Conservation (phyloP, 306 rosid genomes). For the Glycine soja region DNA sequence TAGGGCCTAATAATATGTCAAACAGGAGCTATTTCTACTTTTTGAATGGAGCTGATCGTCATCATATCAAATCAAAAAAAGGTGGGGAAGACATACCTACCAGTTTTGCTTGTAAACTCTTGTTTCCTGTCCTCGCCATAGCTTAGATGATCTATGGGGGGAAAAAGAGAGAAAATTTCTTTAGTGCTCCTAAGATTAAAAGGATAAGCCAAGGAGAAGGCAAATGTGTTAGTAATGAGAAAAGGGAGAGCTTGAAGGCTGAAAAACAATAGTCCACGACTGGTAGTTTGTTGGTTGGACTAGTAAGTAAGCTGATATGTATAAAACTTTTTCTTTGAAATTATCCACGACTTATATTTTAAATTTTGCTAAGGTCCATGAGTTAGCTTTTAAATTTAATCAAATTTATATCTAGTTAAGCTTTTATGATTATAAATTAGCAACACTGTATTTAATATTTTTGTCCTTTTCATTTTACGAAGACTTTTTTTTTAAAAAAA, state of each 20-base stretch:
- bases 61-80: background rate
- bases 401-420: background rate
- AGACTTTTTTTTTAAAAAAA: background rate
- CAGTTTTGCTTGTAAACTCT: conserved; percentile 92
- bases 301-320: conserved; percentile 52
- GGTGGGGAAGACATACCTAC: conserved; percentile 82
- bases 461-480: background rate
- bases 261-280: conserved; percentile 43
- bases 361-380: background rate
- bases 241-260: conserved; percentile 19
- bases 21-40: too few species aligned
- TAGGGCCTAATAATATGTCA: background rate
- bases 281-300: conserved; percentile 77
- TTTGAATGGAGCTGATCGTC: too few species aligned
- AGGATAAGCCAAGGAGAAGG: conserved; percentile 1
- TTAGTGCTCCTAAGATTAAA: conserved; percentile 14
- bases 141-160: conserved; percentile 37
- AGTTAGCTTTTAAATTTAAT: background rate
- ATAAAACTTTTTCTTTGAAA: background rate
- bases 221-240: background rate
- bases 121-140: conserved; percentile 74
- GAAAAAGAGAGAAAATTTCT: background rate
- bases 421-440: background rate
- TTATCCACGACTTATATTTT: background rate
- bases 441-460: background rate